Evolutionary conservation across 2,329 filamentous ascomycete species (phyloP), one percentile per base, ranked within the genome.

Genomic region (Rhinocladiella similis): DNA sequence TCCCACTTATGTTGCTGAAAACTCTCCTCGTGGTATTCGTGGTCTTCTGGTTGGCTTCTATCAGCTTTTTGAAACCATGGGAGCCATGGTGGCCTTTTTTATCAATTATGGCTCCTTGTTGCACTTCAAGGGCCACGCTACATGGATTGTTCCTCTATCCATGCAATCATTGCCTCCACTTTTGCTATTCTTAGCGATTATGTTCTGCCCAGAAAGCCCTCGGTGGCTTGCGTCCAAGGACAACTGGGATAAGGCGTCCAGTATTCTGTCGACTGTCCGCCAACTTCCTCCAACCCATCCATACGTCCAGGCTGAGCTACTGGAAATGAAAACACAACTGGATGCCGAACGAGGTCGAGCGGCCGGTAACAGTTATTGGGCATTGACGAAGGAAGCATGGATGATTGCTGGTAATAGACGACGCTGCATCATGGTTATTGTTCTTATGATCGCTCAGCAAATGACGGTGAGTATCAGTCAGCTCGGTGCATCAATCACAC

Each of bases 161-260:
- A 77, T 88, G 57, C 87, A 90, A 69, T 80, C 77, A 50, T 73
- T 89, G 3, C 86, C 87, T 0, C 85, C 86, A 1, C 62, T 83
- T 4, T 71, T 86, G 20, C 76, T 90, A 13, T 74, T 86, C 27
- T 29, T 75, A 14, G 83, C 83, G 62, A 87, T 90, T 78, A 67
- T 82, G 1, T 69, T 86, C 49, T 86, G 84, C 66, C 80, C 83
- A 65, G 85, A 88, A 65, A 86, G 83, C 5, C 86, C 86, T 13
- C 80, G 87, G 62, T 89, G 83, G 81, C 80, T 87, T 20, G 87
- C 86, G 20, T 83, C 84, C 63, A 79, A 83, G 64, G 85, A 88
- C 64, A 79, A 85, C 61, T 88, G 85, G 85, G 86, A 89, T 57
- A 75, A 85, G 39, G 83, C 86, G 1, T 80, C 78, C 2, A 58